phyloP scores from a whole-genome alignment of 306 rosid genomes.

The Cicer yamashitae region DNA sequence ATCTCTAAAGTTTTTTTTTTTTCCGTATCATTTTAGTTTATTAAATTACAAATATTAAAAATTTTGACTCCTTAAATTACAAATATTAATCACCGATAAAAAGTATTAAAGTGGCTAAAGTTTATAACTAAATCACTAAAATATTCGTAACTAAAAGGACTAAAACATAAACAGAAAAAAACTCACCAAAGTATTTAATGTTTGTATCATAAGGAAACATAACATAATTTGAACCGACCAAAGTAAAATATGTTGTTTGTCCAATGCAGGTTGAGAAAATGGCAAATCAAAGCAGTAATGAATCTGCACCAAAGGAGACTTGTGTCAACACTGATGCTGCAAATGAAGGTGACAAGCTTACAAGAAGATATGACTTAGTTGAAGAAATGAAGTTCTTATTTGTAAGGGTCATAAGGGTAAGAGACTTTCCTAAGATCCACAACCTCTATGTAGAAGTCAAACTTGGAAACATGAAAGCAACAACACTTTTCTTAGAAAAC shows the following conservation, averaged over 20 bases:
- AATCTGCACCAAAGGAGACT: conserved; percentile 43
- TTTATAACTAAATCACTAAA: too few relatives aligned
- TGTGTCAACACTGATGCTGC: conserved; percentile 43
- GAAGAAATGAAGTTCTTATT: conserved; percentile 58
- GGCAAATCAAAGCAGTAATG: conserved; percentile 7
- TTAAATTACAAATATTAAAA: too few relatives aligned
- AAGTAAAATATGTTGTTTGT: background rate
- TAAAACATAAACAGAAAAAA: too few relatives aligned
- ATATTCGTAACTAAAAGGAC: too few relatives aligned
- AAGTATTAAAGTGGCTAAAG: too few relatives aligned
- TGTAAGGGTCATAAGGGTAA: conserved; percentile 48
- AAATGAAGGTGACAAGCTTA: conserved; percentile 17
- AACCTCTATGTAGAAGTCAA: conserved; percentile 52
- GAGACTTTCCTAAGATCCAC: conserved; percentile 34
- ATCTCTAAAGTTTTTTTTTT: too few relatives aligned
- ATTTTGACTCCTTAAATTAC: too few relatives aligned
- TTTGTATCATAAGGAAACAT: too few relatives aligned
- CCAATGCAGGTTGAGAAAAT: conserved; percentile 31
- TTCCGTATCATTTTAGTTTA: too few relatives aligned
- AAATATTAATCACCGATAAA: too few relatives aligned
- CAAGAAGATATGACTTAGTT: conserved; percentile 49
- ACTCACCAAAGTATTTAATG: too few relatives aligned
- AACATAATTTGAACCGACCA: too few relatives aligned
- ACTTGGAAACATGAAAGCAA: conserved; percentile 54
- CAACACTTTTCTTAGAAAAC: conserved; percentile 35